Evolutionary conservation across 352 stramenopile genomes (phyloP), one percentile per base, ranked within the genome.

Genomic region (Phytophthora podocarpi): DNA sequence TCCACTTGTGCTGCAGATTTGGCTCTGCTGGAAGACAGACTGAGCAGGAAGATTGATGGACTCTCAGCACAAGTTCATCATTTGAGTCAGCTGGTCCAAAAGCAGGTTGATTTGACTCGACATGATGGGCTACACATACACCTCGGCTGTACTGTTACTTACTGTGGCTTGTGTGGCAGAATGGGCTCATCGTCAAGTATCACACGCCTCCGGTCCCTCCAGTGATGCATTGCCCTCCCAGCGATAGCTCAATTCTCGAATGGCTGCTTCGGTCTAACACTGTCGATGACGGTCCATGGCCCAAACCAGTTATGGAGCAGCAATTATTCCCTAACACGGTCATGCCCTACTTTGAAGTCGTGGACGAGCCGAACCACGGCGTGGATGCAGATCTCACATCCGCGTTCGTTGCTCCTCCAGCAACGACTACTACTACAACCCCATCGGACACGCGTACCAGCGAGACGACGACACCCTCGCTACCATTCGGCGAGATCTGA

Each of bases 251-350:
- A 2, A 72, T 83, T 28, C 72, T 89, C 28, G 82, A 91, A 63
- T 89, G 78, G 80, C 65, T 89, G 16, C 69, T 91, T 47, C 81
- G 78, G 40, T 74, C 74, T 4, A 76, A 73, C n/a, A 58, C 65
- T 30, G 37, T 55, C n/a, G 82, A 91, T 16, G 80, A 91, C 47
- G 34, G 57, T 32, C 40, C 49, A 8, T 70, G 55, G 56, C 34
- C 56, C 21, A 71, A 69, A 43, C 35, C 39, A 46, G 31, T 24
- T 9, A 24, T 46, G 15, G 39, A 69, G 20, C 49, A 47, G 5
- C 59, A 70, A 2, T 5, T 70, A 32, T 60, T 59, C 7, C 26
- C 60, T 16, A 68, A 42, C 55, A 62, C 74, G 11, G 27, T 57
- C 27, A 59, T 84, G 48, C 58, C 77, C 36, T 91, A 85, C 42